Evolutionary conservation across 2,329 filamentous ascomycete species (phyloP).

Genomic region (Neofusicoccum sp.): DNA sequence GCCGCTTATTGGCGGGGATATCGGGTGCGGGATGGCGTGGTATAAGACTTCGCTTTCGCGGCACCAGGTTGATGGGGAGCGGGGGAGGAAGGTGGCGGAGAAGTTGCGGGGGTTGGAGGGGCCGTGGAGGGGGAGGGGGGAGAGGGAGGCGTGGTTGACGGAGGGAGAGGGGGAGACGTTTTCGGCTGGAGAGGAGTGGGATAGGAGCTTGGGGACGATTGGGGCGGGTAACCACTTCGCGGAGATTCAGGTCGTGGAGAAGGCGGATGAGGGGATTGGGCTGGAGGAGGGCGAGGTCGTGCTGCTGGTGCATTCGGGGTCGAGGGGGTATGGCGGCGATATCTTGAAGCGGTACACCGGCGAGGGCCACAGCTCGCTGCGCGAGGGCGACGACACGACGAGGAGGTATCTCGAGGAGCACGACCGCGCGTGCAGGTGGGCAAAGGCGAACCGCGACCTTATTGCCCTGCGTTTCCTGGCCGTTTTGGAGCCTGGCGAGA

Average conservation of each 20-base stretch:
- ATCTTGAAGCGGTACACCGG: conserved; percentile 32
- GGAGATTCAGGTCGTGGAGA: conserved; percentile 39
- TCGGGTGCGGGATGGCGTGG: conserved; percentile 42
- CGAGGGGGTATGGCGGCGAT: conserved; percentile 35
- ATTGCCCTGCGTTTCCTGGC: conserved; percentile 39
- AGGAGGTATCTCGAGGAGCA: conserved; percentile 35
- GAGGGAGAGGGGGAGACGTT: conserved; percentile 20
- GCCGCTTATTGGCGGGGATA: conserved; percentile 39
- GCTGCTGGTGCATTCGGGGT: conserved; percentile 39
- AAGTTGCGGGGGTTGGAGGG: conserved; percentile 38
- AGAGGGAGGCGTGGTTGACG: conserved; percentile 32
- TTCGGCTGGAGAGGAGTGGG: conserved; percentile 33
- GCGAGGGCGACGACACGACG: conserved; percentile 27
- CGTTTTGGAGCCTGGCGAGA: conserved; percentile 35
- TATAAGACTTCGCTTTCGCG: conserved; percentile 33
- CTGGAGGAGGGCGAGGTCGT: conserved; percentile 33
- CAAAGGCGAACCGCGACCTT: conserved; percentile 37
- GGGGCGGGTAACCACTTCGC: conserved; percentile 41
- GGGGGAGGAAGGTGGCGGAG: conserved; percentile 35
- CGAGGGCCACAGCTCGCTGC: conserved; percentile 27
- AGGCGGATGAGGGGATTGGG: conserved; percentile 17
- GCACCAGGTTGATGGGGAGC: conserved; percentile 34
- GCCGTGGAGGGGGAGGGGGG: conserved; percentile 28
- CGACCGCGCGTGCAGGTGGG: conserved; percentile 37
- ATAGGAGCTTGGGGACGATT: conserved; percentile 36